Conservation (phyloP, 306 rosid genomes). For the Trifolium repens region DNA sequence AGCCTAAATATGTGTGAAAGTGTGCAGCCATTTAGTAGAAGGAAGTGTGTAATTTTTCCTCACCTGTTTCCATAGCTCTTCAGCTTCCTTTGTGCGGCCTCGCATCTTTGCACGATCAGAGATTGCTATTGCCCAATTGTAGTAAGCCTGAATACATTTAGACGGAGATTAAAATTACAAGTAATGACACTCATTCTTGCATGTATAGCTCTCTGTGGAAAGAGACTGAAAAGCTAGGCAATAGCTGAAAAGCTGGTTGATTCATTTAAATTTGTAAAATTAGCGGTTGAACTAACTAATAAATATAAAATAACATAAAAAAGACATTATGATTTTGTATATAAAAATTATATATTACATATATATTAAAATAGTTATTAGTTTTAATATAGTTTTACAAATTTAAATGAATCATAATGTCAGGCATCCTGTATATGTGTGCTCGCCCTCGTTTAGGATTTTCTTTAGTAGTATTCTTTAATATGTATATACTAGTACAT, state of each 20-base stretch:
- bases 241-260: not conserved
- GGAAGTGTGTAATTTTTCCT: slow-evolving; percentile 36
- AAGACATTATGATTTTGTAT: too few species aligned
- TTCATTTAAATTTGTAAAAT: too few species aligned
- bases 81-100: slow-evolving; percentile 99
- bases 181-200: not conserved
- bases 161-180: not conserved
- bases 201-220: not conserved
- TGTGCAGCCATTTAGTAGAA: slow-evolving; percentile 36
- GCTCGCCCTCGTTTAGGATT: not conserved
- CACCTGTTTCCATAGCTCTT: slow-evolving; percentile 99
- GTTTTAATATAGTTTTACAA: too few species aligned
- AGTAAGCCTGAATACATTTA: slow-evolving; percentile 73
- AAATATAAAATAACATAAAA: too few species aligned
- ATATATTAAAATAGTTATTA: too few species aligned
- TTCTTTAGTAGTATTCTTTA: not conserved
- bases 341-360: too few species aligned
- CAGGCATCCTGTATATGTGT: not conserved
- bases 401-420: too few species aligned
- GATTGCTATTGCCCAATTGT: slow-evolving; percentile 99
- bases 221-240: not conserved
- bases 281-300: too few species aligned
- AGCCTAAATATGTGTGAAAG: slow-evolving; percentile 19
- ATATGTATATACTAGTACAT: slow-evolving; percentile 8
- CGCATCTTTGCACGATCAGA: slow-evolving; percentile 99